Evolutionary conservation across 2,329 filamentous ascomycete genomes (phyloP), one percentile per base, ranked within the genome.

Genomic region (Fusarium musae): DNA sequence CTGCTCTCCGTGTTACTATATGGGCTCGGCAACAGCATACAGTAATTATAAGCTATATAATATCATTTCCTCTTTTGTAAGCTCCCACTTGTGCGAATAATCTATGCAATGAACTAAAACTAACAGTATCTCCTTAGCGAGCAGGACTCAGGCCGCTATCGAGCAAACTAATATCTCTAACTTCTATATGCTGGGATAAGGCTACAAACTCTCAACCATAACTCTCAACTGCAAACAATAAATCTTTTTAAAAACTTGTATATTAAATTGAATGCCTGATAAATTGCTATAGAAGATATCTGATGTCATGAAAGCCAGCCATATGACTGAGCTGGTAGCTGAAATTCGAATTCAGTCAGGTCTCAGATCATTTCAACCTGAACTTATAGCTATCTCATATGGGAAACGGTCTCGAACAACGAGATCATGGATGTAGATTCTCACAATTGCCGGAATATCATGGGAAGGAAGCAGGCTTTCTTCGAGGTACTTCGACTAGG

Each of bases 351-450:
- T 11, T 21, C 1, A 40, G 28, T 8, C 16, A 42, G 16, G 6
- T 37, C 6, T 47, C 23, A 6, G 59, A 57, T 21, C 63, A 36
- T 26, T 23, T 57, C 23, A 47, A 32, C 4, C 5, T 13, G 17
- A 19, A 28, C 17, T 46, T 13, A 4, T 4, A 46, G 12, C 17
- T 15, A 28, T 28, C 17, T 28, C 8, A 13, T 10, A 15, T 28
- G 8, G 4, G 8, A 46, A 26, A 9, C 9, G 0, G 3, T 4
- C 15, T 2, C 5, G 15, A 23, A 16, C 1, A 43, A 26, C 5
- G 0, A 21, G 5, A 46, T 9, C 1, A 19, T 2, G 2, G 5
- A 15, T 9, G 1, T 26, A 0, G 8, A 11, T 11, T 16, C 6
- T 26, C 16, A 3, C 7, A 32, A 17, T 9, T 49, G 10, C 10